Base-by-base conservation (phyloP, 208 protist species). In the Trypanosoma lewisi region DNA sequence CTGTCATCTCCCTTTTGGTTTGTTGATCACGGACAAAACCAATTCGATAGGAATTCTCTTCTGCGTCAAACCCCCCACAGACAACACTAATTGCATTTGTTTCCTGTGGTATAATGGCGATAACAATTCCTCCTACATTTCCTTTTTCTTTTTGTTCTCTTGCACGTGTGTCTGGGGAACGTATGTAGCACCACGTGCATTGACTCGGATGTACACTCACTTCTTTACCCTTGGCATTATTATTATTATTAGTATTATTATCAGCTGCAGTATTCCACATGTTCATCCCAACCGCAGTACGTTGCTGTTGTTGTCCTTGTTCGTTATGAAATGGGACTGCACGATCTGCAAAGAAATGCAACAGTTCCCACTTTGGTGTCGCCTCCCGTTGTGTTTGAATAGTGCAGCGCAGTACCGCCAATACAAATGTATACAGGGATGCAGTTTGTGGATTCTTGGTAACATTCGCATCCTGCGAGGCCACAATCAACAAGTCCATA, bases 301-400 rank as follows among this genome's bases (percentile, higher is more conserved):
- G 47, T 17, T 27, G 37, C 9, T 47, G 42, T n/a, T n/a, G n/a
- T n/a, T n/a, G n/a, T 21, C n/a, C n/a, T n/a, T n/a, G n/a, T n/a
- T n/a, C n/a, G n/a, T 47, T 9, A n/a, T 57, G 60, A 55, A 73
- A 73, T 41, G 67, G 67, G 25, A 73, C 53, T 4, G 2, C 30
- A 60, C 59, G 60, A 19, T 73, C 67, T 28, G 63, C 59, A 34
- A 45, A 67, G 28, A 73, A 44, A 44, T 67, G 59, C 14, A 67
- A 28, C 49, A 73, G n/a, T 27, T 73, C 53, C 58, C 60, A 73
- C 17, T 47, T 31, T 25, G 42, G 42, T 16, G 23, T 28, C 6
- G 36, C 37, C 39, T n/a, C 58, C 50, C 17, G 17, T 19, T 17
- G 3, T 12, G 3, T 9, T 44, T n/a, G 16, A 7, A 67, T 56